These are phyloP conservation scores for Paraconiothyrium brasiliense DNA, from an alignment of 2,329 filamentous ascomycete species.

Conservation along the genomic window DNA sequence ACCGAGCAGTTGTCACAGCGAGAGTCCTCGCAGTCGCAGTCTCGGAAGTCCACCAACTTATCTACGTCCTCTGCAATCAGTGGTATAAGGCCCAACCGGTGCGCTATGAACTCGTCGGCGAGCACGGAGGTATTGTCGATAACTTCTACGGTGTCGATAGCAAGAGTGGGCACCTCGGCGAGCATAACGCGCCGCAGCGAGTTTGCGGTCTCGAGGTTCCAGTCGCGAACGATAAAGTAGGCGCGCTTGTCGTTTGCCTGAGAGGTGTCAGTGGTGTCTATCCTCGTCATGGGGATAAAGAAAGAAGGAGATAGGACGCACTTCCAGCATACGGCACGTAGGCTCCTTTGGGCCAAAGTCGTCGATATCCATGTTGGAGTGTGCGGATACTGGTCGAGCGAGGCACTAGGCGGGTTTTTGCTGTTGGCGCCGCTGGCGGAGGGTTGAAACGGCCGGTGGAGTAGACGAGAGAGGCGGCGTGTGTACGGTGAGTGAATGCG, in stretches of 20 bases:
- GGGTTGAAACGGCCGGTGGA: slow-evolving; percentile 28
- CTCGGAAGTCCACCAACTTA: slow-evolving; percentile 83
- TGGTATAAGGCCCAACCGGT: slow-evolving; percentile 89
- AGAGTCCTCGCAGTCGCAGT: slow-evolving; percentile 90
- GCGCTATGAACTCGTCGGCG: slow-evolving; percentile 93
- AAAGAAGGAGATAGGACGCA: slow-evolving; percentile 36
- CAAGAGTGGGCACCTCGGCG: slow-evolving; percentile 91
- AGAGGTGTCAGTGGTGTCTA: slow-evolving; percentile 31
- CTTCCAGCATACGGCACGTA: slow-evolving; percentile 51
- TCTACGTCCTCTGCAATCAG: slow-evolving; percentile 86
- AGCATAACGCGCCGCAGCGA: slow-evolving; percentile 89
- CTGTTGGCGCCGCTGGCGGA: slow-evolving; percentile 21
- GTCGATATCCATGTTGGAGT: slow-evolving; percentile 58
- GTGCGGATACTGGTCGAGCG: slow-evolving; percentile 16
- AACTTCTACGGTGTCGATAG: slow-evolving; percentile 94
- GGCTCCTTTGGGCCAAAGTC: slow-evolving; percentile 59
- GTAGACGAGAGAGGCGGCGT: slow-evolving; percentile 29
- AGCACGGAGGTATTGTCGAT: slow-evolving; percentile 94
- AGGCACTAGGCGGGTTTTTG: slow-evolving; percentile 23
- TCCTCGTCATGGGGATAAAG: slow-evolving; percentile 14
- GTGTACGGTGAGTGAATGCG: slow-evolving; percentile 29
- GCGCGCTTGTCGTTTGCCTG: slow-evolving; percentile 83
- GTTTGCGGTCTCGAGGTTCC: slow-evolving; percentile 92
- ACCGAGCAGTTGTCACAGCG: slow-evolving; percentile 94
- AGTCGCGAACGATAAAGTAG: slow-evolving; percentile 89